Evolutionary conservation across 371 early-diverging fungal species (phyloP), one percentile per base, ranked within the genome.

Genomic region (Apophysomyces variabilis): DNA sequence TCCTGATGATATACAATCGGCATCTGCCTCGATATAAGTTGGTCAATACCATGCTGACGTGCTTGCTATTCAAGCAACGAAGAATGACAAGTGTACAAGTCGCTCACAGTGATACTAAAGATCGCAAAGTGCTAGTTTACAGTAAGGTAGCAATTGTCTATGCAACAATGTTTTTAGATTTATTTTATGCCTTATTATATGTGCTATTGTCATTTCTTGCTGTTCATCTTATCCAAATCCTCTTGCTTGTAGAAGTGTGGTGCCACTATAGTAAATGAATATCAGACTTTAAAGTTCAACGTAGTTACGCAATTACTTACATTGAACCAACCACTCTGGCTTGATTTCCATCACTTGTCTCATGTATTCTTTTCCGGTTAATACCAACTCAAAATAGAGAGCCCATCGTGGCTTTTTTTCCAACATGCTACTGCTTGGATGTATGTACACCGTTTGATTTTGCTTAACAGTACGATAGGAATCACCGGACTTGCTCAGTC

Each of bases 311-410:
- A 60, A 63, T 41, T 26, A 13, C 68, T 69, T 74, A 89, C 90
- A 86, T 83, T 99, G 98, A 44, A 92, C 69, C 35, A 98, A 84
- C 98, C 99, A 99, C 54, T 90, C 87, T 18, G 93, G 86, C 45
- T 96, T 87, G 61, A 99, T 96, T 72, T 96, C 97, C 80, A 94
- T 89, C 13, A 95, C 93, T 71, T 95, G 93, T 26, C 98, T 83
- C 95, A 98, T 96, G 71, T 93, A 98, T 77, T 97, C 96, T 72
- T 93, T 91, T 62, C 91, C 90, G 16, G 98, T 98, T 68, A 95
- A 79, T 3, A 99, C 95, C 36, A 99, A 79, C 75, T 98, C 99
- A 78, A 84, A 94, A 72, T 97, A 99, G 3, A 98, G 68, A 6
- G 97, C 86, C 90, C 93, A 95, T 69, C 85, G 83, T 11, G 94